phyloP scores from a whole-genome alignment of 129 eudicot species.

The Artemisia tridentata region DNA sequence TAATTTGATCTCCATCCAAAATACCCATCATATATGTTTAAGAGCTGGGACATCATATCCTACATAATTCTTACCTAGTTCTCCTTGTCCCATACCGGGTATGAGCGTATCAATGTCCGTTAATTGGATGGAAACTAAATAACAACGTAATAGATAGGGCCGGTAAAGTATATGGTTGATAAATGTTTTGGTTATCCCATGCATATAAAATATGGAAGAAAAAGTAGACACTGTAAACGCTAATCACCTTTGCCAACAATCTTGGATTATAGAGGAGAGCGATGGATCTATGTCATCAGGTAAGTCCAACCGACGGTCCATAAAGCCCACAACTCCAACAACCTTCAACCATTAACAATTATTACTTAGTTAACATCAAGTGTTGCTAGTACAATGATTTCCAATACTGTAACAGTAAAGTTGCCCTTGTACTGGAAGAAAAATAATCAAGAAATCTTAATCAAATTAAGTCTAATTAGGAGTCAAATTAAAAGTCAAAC shows the following conservation, averaged over 20 bases:
- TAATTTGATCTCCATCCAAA: background rate
- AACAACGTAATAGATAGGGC: background rate
- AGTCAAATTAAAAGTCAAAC: too few relatives aligned
- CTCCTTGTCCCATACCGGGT: background rate
- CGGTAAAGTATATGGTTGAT: background rate
- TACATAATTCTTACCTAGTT: background rate
- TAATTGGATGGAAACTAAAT: slow-evolving; percentile 10
- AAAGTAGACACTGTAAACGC: background rate
- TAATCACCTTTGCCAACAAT: slow-evolving; percentile 83
- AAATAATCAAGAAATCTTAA: too few relatives aligned
- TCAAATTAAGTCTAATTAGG: too few relatives aligned
- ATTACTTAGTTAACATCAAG: background rate
- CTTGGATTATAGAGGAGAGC: slow-evolving; percentile 59
- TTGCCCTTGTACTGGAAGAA: too few relatives aligned
- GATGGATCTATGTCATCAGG: slow-evolving; percentile 62
- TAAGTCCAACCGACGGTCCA: slow-evolving; percentile 78
- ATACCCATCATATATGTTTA: background rate
- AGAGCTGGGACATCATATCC: background rate
- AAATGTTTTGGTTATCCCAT: background rate
- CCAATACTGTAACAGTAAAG: too few relatives aligned
- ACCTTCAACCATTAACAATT: slow-evolving; percentile 39
- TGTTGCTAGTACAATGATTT: background rate
- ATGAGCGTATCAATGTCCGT: too few relatives aligned
- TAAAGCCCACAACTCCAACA: slow-evolving; percentile 69
- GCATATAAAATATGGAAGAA: slow-evolving; percentile 1